Base-by-base conservation (phyloP, 2,329 filamentous ascomycete species). In the Scedosporium boydii region DNA sequence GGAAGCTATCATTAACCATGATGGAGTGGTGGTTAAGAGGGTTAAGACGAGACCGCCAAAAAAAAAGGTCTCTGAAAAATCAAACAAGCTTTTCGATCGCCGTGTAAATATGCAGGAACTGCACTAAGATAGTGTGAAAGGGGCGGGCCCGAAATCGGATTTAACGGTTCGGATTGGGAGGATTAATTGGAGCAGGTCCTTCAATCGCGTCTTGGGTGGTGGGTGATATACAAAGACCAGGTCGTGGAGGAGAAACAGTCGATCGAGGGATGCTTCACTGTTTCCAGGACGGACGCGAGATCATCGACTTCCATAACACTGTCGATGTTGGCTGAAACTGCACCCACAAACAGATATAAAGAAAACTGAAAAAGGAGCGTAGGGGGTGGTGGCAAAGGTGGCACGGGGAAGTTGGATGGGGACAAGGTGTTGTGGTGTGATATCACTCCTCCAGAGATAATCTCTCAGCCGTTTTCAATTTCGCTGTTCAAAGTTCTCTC, bases 1-100 rank as follows among this genome's bases (percentile, higher is more conserved):
- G 70, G 57, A 68, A 65, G 55, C 73, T 72, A 65, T 73, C 68
- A 71, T 77, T 77, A 66, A 74, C 74, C 77, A 79, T 80, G 70
- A 62, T 65, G 51, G 23, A 27, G 21, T 26, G 51, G 51, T 26
- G 23, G 14, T 55, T 27, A 23, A 55, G 21, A 10, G 51, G 51
- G n/a, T 21, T 21, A 23, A 21, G 10, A 26, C 18, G 10, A 55
- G 23, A 14, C 12, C 7, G 21, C 21, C n/a, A 53, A 23, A 55
- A 18, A 55, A 27, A 12, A 27, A 14, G 51, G 12, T 14, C 51
- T 23, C 51, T 14, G 12, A 23, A 14, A 23, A 55, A 23, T 23
- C 23, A 23, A 21, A 23, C 51, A 55, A 48, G 23, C 18, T 27
- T 55, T 55, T 23, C 12, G 12, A 26, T 55, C 23, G 18, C 51